Conservation (phyloP, 176 grass and related monocot species). For the Triticum monococcum region DNA sequence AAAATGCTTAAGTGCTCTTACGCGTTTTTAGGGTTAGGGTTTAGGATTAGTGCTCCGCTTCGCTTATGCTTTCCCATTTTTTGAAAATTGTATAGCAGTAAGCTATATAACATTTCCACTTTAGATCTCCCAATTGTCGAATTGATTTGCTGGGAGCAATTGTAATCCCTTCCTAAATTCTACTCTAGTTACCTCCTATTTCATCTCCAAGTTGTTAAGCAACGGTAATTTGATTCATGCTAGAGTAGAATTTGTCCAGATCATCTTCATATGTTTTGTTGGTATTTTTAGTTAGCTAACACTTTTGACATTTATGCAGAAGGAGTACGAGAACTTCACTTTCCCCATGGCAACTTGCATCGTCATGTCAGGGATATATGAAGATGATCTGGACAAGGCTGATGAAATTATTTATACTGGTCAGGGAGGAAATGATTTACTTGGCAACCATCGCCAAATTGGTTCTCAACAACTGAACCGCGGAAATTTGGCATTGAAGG, state of each 20-base stretch:
- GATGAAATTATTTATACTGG: conserved; percentile 92
- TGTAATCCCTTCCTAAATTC: neutral
- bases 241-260: too few species aligned
- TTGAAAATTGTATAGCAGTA: too few species aligned
- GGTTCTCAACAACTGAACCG: conserved; percentile 68
- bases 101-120: neutral
- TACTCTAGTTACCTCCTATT: neutral
- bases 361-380: conserved; percentile 86
- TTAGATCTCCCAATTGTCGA: neutral
- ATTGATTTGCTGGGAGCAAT: neutral
- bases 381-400: conserved; percentile 80
- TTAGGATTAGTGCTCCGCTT: too few species aligned
- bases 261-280: neutral
- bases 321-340: conserved; percentile 53
- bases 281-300: neutral
- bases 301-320: conserved; percentile 35
- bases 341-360: conserved; percentile 82
- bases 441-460: conserved; percentile 84
- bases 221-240: neutral
- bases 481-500: conserved; percentile 88
- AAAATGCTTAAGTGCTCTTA: too few species aligned
- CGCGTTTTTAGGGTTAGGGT: too few species aligned
- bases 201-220: neutral
- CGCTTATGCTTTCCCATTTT: too few species aligned
- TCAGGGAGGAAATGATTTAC: conserved; percentile 90